Percentiles rank a stretch among this genome's conserved stretches.
These are phyloP conservation scores for Ensete ventricosum DNA, from an alignment of 176 grass and related monocot genomes.

Conservation along the genomic window DNA sequence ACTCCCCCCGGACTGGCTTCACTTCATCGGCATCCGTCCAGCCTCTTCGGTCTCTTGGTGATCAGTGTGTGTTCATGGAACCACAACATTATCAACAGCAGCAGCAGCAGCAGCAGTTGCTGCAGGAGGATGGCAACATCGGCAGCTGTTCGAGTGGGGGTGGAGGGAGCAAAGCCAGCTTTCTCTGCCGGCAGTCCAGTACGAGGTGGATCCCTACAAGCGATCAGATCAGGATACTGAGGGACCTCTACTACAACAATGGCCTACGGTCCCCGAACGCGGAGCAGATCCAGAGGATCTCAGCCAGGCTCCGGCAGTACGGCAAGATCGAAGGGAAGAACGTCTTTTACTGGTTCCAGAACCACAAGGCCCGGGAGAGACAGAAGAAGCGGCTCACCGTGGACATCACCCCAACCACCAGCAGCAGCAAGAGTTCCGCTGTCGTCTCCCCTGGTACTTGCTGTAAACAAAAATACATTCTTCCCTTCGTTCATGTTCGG, in stretches of 20 bases:
- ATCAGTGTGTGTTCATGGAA: constrained; percentile 20
- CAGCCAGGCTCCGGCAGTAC: constrained; percentile 60
- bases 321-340: constrained; percentile 98
- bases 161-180: constrained; percentile 5
- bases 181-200: constrained; percentile 44
- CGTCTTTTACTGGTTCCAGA: constrained; percentile 99
- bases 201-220: constrained; percentile 84
- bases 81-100: constrained; percentile 22
- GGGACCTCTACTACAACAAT: constrained; percentile 82
- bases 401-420: constrained; percentile 8
- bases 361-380: constrained; percentile 94
- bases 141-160: neutral
- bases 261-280: constrained; percentile 79
- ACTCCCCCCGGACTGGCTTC: neutral
- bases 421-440: neutral
- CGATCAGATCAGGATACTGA: constrained; percentile 72
- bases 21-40: neutral
- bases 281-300: constrained; percentile 95
- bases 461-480: neutral
- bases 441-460: constrained; percentile 13
- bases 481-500: neutral
- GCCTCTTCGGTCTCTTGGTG: too few species aligned
- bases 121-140: neutral
- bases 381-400: constrained; percentile 77
- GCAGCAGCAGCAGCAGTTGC: constrained; percentile 4